Percentiles rank a stretch among this genome's conserved stretches.
Evolutionary conservation across 371 early-diverging fungal genomes (phyloP).

Genomic region (Cokeromyces recurvatus): DNA sequence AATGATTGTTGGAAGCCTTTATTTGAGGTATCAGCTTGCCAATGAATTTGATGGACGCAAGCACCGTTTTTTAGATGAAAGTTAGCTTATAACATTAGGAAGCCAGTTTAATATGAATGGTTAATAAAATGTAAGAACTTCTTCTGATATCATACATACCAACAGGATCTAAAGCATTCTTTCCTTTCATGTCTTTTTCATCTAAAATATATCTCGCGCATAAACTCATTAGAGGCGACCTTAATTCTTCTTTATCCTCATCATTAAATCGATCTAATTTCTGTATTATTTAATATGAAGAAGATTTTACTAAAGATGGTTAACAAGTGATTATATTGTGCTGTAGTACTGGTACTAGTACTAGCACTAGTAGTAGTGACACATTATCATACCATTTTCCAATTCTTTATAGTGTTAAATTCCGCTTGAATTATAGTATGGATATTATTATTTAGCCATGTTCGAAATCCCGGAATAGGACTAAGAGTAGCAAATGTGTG

Average conservation of each 20-base stretch:
- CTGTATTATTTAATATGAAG: too few relatives aligned
- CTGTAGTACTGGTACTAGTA: too few relatives aligned
- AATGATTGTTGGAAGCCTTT: conserved; percentile 75
- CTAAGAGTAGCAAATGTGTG: conserved; percentile 80
- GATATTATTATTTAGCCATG: conserved; percentile 55
- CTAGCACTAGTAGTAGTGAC: too few relatives aligned
- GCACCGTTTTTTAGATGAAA: conserved; percentile 91
- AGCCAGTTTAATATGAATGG: too few relatives aligned
- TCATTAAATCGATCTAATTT: conserved; percentile 15
- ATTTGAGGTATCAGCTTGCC: conserved; percentile 73
- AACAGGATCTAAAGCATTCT: conserved; percentile 74
- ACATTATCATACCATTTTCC: conserved; percentile 28
- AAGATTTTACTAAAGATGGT: too few relatives aligned
- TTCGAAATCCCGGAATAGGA: conserved; percentile 79
- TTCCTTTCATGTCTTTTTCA: conserved; percentile 53
- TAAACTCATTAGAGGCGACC: conserved; percentile 58
- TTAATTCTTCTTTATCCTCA: conserved; percentile 27
- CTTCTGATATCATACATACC: conserved; percentile 28
- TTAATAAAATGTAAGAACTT: not conserved
- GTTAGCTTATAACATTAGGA: conserved; percentile 47
- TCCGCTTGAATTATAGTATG: conserved; percentile 3
- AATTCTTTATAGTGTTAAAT: conserved; percentile 3
- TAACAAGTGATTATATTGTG: too few relatives aligned
- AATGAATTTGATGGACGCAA: conserved; percentile 75
- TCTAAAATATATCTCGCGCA: conserved; percentile 65